Percentiles rank a stretch among this genome's conserved stretches.
Evolutionary conservation across 2,329 filamentous ascomycete species (phyloP).

Genomic region (Sporothrix curviconia): DNA sequence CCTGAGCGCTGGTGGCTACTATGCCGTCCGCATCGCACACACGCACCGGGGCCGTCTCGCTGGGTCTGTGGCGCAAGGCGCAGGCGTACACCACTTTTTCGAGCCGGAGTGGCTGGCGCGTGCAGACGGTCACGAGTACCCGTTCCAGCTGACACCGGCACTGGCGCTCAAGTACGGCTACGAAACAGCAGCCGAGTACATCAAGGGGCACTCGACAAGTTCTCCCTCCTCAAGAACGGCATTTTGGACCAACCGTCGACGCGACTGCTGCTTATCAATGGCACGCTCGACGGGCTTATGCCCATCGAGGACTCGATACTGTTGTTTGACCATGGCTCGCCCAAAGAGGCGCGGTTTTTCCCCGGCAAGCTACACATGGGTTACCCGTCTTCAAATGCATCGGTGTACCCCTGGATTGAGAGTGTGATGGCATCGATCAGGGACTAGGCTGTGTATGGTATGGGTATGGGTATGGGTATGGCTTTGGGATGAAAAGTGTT

Average conservation of each 20-base stretch:
- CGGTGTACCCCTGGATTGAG: conserved; percentile 58
- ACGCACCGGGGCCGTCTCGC: conserved; percentile 51
- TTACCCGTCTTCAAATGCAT: conserved; percentile 53
- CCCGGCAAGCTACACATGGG: conserved; percentile 59
- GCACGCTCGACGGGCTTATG: conserved; percentile 57
- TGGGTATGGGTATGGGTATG: background rate
- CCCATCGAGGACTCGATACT: conserved; percentile 62
- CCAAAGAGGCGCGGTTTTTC: conserved; percentile 62
- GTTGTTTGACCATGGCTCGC: conserved; percentile 56
- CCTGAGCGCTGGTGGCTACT: conserved; percentile 60
- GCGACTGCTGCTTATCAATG: conserved; percentile 55
- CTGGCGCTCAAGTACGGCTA: conserved; percentile 60
- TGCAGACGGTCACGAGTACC: conserved; percentile 61
- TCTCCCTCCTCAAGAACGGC: conserved; percentile 54
- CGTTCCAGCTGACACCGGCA: conserved; percentile 49
- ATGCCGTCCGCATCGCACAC: conserved; percentile 60
- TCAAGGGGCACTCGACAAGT: conserved; percentile 51
- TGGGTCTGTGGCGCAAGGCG: conserved; percentile 56
- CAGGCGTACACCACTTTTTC: conserved; percentile 57
- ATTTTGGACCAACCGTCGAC: conserved; percentile 50
- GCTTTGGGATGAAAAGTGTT: no score
- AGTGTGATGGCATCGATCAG: conserved; percentile 37
- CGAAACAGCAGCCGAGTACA: conserved; percentile 47
- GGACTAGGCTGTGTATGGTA: background rate
- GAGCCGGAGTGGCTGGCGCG: conserved; percentile 52